Conservation (phyloP, 805 yeast genomes). For the Candida odintsovae region DNA sequence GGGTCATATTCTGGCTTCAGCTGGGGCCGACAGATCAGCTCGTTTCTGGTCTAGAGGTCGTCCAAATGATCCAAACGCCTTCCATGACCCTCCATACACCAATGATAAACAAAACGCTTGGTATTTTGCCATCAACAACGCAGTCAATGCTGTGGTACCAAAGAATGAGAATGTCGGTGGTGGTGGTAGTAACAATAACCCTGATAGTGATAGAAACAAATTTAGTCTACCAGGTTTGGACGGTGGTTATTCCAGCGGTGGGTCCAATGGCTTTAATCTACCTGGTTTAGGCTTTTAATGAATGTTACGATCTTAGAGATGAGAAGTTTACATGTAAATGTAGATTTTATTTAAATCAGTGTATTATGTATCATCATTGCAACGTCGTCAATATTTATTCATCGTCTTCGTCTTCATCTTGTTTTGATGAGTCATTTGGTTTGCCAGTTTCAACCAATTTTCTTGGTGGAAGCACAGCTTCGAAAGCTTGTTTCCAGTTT, state of each 20-base stretch:
- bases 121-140: constrained; percentile 39
- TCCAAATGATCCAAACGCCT: constrained; percentile 82
- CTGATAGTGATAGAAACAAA: constrained; percentile 1
- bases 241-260: constrained; percentile 4
- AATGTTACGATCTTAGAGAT: neutral
- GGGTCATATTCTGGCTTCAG: constrained; percentile 88
- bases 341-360: neutral
- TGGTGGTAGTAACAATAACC: constrained; percentile 4
- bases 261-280: constrained; percentile 7
- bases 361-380: neutral
- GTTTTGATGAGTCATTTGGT: neutral
- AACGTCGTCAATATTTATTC: neutral
- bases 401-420: constrained; percentile 1
- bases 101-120: constrained; percentile 54
- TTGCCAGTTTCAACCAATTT: constrained; percentile 30
- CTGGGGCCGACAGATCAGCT: constrained; percentile 89
- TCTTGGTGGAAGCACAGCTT: constrained; percentile 78
- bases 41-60: constrained; percentile 92
- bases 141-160: constrained; percentile 29
- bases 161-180: constrained; percentile 25
- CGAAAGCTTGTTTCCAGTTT: constrained; percentile 86
- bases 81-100: constrained; percentile 76
- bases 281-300: constrained; percentile 13
- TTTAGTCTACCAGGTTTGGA: constrained; percentile 16
- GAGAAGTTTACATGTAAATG: neutral